Conservation (phyloP, 768 basidiomycete genomes). For the Boletus tomentosulus region DNA sequence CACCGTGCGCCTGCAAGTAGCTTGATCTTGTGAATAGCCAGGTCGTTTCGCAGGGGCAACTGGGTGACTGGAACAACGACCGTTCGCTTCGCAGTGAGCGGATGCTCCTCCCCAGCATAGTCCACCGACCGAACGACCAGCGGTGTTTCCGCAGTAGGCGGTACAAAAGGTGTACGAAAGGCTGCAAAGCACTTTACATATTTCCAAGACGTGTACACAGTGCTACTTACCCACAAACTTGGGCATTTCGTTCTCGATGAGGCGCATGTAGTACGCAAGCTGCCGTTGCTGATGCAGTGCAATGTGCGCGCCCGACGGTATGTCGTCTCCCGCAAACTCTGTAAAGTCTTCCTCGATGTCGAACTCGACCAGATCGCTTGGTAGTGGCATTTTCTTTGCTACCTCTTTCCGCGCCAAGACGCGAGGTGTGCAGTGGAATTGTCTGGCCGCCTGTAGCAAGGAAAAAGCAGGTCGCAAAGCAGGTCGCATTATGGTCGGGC, state of each 20-base stretch:
- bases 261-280: conserved; percentile 69
- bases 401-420: conserved; percentile 15
- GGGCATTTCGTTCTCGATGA: conserved; percentile 87
- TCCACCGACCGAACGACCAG: conserved; percentile 70
- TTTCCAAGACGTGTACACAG: conserved; percentile 5
- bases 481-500: conserved; percentile 18
- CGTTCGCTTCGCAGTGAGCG: conserved; percentile 63
- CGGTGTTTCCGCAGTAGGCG: conserved; percentile 55
- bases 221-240: conserved; percentile 69
- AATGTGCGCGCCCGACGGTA: conserved; percentile 66
- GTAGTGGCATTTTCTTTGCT: conserved; percentile 33
- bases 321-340: conserved; percentile 47
- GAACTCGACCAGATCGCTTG: conserved; percentile 34
- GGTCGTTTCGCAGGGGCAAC: conserved; percentile 60
- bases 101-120: conserved; percentile 76
- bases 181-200: conserved; percentile 40
- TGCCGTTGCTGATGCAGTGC: conserved; percentile 72
- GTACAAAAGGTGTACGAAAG: conserved; percentile 75
- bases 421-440: conserved; percentile 24
- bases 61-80: conserved; percentile 72
- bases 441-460: conserved; percentile 12
- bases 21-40: conserved; percentile 78
- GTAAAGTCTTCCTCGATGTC: conserved; percentile 35
- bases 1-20: conserved; percentile 87
- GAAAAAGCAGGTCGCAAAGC: conserved; percentile 11